A percentile compares a stretch with the other conserved stretches of the same genome.
These are phyloP conservation scores for Heritiera fomes DNA, from an alignment of 345 rosid species.

Conservation along the genomic window DNA sequence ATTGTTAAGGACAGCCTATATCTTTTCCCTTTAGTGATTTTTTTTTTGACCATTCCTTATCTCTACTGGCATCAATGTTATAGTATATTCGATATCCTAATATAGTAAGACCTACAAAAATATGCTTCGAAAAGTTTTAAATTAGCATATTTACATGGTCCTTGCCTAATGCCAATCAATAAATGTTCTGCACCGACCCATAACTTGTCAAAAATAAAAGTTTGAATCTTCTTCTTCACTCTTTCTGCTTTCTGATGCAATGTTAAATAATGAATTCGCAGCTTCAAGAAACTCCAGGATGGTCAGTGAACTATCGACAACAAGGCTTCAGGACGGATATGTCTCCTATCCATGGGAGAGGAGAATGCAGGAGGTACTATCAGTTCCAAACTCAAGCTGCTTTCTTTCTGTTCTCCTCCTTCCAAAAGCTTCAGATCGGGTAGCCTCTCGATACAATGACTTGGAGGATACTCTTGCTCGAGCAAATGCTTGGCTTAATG, in stretches of 20 bases:
- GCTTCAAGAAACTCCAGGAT: conserved; percentile 80
- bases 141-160: background rate
- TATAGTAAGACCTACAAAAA: background rate
- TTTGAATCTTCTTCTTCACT: background rate
- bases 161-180: background rate
- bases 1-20: background rate
- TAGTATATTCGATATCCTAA: background rate
- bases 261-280: conserved; percentile 34
- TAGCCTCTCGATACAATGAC: conserved; percentile 80
- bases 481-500: conserved; percentile 83
- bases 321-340: conserved; percentile 93
- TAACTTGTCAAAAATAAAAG: background rate
- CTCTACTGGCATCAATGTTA: background rate
- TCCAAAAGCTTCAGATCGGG: conserved; percentile 78
- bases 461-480: conserved; percentile 96
- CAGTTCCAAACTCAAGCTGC: conserved; percentile 73
- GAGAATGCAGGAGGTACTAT: conserved; percentile 63
- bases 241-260: background rate
- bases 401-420: conserved; percentile 87
- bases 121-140: background rate
- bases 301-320: conserved; percentile 62
- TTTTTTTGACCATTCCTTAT: background rate
- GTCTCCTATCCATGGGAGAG: conserved; percentile 86
- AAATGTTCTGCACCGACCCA: background rate
- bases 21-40: background rate